Conservation (phyloP, 148 eudicot genomes). For the Suaeda aralocaspica region DNA sequence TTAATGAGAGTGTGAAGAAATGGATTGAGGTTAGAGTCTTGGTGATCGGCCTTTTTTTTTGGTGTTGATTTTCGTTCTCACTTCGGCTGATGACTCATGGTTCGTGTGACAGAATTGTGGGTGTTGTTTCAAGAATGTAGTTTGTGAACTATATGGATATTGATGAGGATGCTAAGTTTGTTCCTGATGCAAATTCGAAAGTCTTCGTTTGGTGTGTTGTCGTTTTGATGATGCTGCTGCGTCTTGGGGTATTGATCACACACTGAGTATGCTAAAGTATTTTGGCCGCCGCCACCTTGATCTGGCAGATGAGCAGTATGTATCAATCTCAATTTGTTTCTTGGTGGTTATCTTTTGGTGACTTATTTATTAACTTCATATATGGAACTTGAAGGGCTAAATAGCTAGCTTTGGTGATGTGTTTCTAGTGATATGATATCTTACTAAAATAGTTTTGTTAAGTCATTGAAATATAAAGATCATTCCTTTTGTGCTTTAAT, state of each 20-base stretch:
- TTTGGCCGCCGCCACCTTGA: conserved; percentile 21
- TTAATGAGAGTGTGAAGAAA: not conserved
- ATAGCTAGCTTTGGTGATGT: not conserved
- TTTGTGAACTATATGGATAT: not conserved
- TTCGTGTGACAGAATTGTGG: conserved; percentile 5
- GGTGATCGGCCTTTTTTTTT: conserved; percentile 17
- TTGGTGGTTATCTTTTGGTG: not conserved
- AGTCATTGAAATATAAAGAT: not conserved
- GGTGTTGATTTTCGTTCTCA: conserved; percentile 19
- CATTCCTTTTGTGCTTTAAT: not conserved
- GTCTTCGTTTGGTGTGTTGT: not conserved
- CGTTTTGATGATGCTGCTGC: not conserved
- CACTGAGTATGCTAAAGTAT: not conserved
- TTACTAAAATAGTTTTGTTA: too few species aligned
- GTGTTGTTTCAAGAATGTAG: not conserved
- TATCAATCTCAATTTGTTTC: not conserved
- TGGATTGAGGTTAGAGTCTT: conserved; percentile 13
- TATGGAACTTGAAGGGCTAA: not conserved
- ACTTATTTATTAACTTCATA: not conserved
- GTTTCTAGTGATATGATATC: not conserved
- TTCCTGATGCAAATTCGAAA: not conserved
- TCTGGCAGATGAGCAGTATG: conserved; percentile 18
- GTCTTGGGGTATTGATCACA: not conserved
- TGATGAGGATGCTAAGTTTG: not conserved
- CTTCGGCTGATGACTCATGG: not conserved